A percentile compares a stretch with the other conserved stretches of the same genome.
These are phyloP conservation scores for Nannochloropsis gaditana DNA, from an alignment of 108 stramenopile species.

Conservation along the genomic window DNA sequence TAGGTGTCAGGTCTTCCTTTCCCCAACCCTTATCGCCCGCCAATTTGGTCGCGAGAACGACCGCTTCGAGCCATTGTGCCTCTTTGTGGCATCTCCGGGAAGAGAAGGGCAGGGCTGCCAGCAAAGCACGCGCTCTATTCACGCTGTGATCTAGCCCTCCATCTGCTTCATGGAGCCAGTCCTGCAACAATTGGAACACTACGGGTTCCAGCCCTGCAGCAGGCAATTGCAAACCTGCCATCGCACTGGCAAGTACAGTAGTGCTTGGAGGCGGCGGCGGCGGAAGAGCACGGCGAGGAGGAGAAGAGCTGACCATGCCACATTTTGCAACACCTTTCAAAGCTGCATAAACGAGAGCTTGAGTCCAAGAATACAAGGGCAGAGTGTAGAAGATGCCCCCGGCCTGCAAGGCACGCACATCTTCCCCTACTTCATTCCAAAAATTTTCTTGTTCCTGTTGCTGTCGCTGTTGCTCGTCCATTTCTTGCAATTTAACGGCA, in stretches of 20 bases:
- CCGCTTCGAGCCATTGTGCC: background rate
- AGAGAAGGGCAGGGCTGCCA: background rate
- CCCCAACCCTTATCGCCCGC: background rate
- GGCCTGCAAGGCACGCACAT: background rate
- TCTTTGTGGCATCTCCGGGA: background rate
- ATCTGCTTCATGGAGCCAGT: background rate
- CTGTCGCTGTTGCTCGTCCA: background rate
- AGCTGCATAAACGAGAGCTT: background rate
- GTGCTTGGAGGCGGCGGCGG: background rate
- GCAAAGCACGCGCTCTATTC: background rate
- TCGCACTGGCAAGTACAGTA: background rate
- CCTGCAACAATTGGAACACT: background rate
- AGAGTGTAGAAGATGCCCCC: background rate
- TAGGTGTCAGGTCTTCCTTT: background rate
- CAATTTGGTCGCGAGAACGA: background rate
- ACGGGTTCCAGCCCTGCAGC: background rate
- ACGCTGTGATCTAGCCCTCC: background rate
- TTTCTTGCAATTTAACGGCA: background rate
- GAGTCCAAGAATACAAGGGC: background rate
- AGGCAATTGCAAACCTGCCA: background rate
- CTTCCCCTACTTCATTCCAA: background rate
- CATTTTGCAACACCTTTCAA: background rate
- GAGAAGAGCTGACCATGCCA: background rate
- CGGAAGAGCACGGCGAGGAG: background rate
- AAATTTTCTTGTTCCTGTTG: background rate